These are phyloP conservation scores for Trichophyton benhamiae DNA, from an alignment of 2,329 filamentous ascomycete species.

Conservation along the genomic window DNA sequence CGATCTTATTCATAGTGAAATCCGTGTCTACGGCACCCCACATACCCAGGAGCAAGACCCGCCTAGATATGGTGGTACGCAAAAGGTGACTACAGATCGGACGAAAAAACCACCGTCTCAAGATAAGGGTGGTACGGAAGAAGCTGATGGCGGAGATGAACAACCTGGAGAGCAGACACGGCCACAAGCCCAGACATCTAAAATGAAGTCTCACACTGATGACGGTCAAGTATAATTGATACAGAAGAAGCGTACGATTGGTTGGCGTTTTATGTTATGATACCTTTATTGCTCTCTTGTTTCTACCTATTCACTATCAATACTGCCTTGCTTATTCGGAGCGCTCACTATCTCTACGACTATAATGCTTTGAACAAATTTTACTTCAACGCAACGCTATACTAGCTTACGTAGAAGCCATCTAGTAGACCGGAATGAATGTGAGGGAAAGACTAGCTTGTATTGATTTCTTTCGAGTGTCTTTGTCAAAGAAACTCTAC, in stretches of 20 bases:
- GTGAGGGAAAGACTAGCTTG: not conserved
- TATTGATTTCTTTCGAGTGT: not conserved
- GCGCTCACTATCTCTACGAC: not conserved
- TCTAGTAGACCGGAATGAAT: no score
- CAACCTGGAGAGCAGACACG: not conserved
- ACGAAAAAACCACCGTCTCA: not conserved
- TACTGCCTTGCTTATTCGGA: not conserved
- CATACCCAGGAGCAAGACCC: not conserved
- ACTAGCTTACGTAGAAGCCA: no score
- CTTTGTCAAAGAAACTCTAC: constrained; percentile 1
- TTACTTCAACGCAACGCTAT: no score
- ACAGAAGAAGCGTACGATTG: not conserved
- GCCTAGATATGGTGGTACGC: not conserved
- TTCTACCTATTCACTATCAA: not conserved
- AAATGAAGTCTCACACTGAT: not conserved
- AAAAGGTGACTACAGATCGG: not conserved
- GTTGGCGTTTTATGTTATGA: not conserved
- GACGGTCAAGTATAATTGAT: not conserved
- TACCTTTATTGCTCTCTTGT: not conserved
- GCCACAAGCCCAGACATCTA: not conserved
- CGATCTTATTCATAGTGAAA: constrained; percentile 32
- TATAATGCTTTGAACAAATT: not conserved
- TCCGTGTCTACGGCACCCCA: constrained; percentile 11
- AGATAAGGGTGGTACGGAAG: not conserved
- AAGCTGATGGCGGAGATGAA: not conserved